Evolutionary conservation across 1,284 basidiomycete genomes (phyloP).

Genomic region (Calocybe gambosa): DNA sequence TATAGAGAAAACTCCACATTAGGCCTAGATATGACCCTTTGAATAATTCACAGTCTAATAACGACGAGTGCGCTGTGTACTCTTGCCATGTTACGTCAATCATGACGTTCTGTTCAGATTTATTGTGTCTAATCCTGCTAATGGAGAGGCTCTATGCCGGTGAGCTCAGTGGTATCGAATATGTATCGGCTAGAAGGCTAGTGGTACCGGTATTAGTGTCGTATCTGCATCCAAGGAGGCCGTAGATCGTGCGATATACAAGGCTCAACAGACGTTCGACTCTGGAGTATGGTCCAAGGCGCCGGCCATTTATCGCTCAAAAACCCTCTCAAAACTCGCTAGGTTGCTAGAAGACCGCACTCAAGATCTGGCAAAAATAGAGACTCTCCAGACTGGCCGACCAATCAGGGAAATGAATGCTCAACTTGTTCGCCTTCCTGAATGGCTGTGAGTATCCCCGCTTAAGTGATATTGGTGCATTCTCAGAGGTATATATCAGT

Average conservation of each 20-base stretch:
- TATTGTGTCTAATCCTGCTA: slow-evolving; percentile 60
- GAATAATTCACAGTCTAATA: slow-evolving; percentile 2
- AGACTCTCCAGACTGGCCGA: slow-evolving; percentile 71
- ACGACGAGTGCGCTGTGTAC: slow-evolving; percentile 15
- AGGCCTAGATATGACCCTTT: slow-evolving; percentile 17
- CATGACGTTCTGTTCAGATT: slow-evolving; percentile 28
- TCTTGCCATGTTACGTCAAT: neutral
- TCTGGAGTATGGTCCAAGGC: slow-evolving; percentile 67
- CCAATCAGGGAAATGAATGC: slow-evolving; percentile 73
- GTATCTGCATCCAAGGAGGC: slow-evolving; percentile 33
- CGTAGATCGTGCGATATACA: slow-evolving; percentile 45
- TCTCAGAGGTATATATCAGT: slow-evolving; percentile 28
- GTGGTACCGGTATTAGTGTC: slow-evolving; percentile 22
- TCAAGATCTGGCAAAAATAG: slow-evolving; percentile 57
- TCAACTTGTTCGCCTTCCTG: slow-evolving; percentile 67
- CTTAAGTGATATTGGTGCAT: neutral
- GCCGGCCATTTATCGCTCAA: slow-evolving; percentile 51
- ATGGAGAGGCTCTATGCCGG: slow-evolving; percentile 52
- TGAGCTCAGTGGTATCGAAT: slow-evolving; percentile 26
- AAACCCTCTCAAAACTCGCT: slow-evolving; percentile 61
- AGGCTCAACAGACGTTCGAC: slow-evolving; percentile 53
- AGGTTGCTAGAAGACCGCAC: slow-evolving; percentile 50
- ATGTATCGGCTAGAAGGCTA: neutral
- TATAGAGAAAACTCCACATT: slow-evolving; percentile 15
- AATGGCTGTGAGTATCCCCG: slow-evolving; percentile 63